Percentiles rank a stretch among this genome's conserved stretches.
phyloP scores from a whole-genome alignment of 2,329 filamentous ascomycete genomes.

The Diaporthe capsici region DNA sequence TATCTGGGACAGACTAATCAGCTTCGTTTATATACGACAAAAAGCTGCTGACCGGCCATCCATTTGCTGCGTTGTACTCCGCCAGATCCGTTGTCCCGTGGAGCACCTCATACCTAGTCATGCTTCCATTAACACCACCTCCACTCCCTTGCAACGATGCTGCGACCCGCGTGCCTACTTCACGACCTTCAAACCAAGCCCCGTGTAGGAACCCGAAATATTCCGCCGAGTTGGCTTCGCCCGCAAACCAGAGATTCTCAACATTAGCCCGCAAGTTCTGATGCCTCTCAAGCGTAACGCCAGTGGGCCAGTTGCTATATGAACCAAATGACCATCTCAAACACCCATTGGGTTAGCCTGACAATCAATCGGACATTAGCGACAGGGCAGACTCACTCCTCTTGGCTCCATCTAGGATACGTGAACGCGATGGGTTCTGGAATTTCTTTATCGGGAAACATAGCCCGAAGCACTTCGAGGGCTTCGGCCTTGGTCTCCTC shows the following conservation, averaged over 20 bases:
- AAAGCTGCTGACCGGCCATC: conserved; percentile 1
- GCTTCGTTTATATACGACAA: background rate
- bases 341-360: background rate
- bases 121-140: background rate
- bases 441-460: conserved; percentile 4
- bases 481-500: conserved; percentile 2
- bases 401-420: conserved; percentile 12
- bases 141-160: background rate
- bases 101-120: background rate
- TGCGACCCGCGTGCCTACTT: background rate
- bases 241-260: conserved; percentile 1
- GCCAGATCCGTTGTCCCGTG: background rate
- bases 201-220: background rate
- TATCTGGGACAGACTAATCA: background rate
- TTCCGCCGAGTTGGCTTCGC: conserved; percentile 1
- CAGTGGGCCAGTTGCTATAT: background rate
- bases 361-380: background rate
- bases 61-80: background rate
- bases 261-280: background rate
- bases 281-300: background rate
- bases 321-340: conserved; percentile 4
- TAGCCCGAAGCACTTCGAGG: background rate
- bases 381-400: background rate
- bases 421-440: background rate
- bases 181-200: background rate